These are phyloP conservation scores for Fusarium palustre DNA, from an alignment of 2,329 filamentous ascomycete genomes.

Conservation along the genomic window DNA sequence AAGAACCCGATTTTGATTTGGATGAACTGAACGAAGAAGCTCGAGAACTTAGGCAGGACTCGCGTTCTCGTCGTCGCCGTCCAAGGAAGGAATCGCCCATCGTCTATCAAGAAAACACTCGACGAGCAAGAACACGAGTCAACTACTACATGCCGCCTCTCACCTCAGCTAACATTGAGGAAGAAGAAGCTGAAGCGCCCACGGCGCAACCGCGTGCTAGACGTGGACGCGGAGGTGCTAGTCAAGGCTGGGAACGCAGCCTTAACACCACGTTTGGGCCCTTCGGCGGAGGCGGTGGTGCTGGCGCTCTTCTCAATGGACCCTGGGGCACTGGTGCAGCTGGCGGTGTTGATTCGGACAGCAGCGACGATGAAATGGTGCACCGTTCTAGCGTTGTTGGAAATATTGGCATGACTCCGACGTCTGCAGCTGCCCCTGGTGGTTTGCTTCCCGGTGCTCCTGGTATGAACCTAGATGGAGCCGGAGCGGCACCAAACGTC, in stretches of 20 bases:
- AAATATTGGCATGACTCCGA: constrained; percentile 71
- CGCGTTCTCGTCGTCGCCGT: constrained; percentile 64
- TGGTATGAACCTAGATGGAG: constrained; percentile 58
- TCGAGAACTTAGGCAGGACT: constrained; percentile 69
- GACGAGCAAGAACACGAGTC: constrained; percentile 69
- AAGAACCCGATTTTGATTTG: constrained; percentile 68
- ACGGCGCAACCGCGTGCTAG: constrained; percentile 77
- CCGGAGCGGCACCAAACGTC: constrained; percentile 76
- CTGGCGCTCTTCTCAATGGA: constrained; percentile 77
- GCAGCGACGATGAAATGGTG: constrained; percentile 90
- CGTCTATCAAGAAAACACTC: constrained; percentile 67
- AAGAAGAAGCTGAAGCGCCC: constrained; percentile 75
- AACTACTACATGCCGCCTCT: constrained; percentile 90
- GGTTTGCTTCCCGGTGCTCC: constrained; percentile 58
- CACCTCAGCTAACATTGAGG: constrained; percentile 71
- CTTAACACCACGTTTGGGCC: constrained; percentile 92
- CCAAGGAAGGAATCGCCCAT: constrained; percentile 66
- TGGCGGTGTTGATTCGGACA: constrained; percentile 90
- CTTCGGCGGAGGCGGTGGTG: constrained; percentile 86
- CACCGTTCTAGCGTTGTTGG: constrained; percentile 69
- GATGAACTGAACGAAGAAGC: constrained; percentile 76
- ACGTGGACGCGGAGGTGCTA: constrained; percentile 71
- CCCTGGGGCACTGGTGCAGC: constrained; percentile 79
- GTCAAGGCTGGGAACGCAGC: constrained; percentile 77
- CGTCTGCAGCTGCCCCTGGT: constrained; percentile 61